Conservation (phyloP, 108 stramenopile species). For the Phaeodactylum tricornutum region DNA sequence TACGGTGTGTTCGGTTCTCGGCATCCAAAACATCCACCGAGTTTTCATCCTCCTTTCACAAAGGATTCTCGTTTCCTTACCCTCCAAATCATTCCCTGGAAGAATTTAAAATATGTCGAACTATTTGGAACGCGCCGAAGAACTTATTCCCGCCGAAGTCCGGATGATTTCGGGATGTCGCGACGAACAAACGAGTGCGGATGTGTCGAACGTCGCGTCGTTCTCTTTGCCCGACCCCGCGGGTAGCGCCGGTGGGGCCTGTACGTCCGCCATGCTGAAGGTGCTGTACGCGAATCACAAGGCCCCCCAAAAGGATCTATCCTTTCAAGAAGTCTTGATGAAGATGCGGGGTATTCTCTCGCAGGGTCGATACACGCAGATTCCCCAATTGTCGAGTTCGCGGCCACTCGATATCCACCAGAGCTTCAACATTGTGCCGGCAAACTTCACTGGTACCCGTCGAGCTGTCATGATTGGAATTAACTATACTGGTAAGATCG, state of each 20-base stretch:
- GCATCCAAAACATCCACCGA: too few relatives aligned
- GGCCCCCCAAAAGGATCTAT: constrained; percentile 2
- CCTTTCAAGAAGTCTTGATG: constrained; percentile 22
- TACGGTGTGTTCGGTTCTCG: too few relatives aligned
- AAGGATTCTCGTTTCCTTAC: too few relatives aligned
- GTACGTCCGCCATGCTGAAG: constrained; percentile 76
- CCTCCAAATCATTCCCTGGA: too few relatives aligned
- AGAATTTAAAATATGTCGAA: too few relatives aligned
- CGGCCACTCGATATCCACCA: constrained; percentile 15
- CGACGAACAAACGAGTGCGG: constrained; percentile 79
- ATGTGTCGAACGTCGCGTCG: constrained; percentile 56
- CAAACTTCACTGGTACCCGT: constrained; percentile 5
- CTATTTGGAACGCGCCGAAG: too few relatives aligned
- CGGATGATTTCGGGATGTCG: constrained; percentile 85
- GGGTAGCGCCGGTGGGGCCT: constrained; percentile 71
- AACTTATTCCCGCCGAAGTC: constrained; percentile 66
- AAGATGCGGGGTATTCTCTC: constrained; percentile 35
- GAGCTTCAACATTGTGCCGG: constrained; percentile 17
- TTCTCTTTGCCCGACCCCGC: constrained; percentile 76
- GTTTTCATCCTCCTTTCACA: too few relatives aligned
- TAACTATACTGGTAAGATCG: constrained; percentile 30
- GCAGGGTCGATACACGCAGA: constrained; percentile 9
- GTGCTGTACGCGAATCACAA: constrained; percentile 41
- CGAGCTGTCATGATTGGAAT: constrained; percentile 34
- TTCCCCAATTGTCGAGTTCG: constrained; percentile 17